Conservation (phyloP, 2,329 filamentous ascomycete species). For the Pseudocercospora eumusae region DNA sequence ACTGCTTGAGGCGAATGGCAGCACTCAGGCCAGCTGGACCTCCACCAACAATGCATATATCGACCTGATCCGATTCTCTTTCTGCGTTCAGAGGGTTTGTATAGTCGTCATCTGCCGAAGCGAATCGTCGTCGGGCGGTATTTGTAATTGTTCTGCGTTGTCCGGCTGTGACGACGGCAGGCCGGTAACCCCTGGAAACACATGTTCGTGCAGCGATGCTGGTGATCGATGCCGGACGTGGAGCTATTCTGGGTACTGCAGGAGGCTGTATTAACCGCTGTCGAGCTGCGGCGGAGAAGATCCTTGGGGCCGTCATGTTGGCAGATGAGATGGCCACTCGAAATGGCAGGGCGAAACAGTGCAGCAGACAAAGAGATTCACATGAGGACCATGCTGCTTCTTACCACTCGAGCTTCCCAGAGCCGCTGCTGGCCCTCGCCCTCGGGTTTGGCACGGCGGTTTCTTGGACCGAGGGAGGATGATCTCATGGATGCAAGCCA, state of each 20-base stretch:
- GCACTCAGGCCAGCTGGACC: conserved; percentile 92
- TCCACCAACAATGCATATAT: conserved; percentile 94
- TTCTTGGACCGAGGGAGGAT: conserved; percentile 1
- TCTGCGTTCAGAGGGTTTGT: conserved; percentile 62
- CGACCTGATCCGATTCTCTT: conserved; percentile 87
- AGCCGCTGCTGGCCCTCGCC: conserved; percentile 5
- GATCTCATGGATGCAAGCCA: conserved; percentile 5
- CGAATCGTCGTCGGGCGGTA: conserved; percentile 36
- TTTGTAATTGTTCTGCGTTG: conserved; percentile 39
- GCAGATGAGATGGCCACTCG: conserved; percentile 9
- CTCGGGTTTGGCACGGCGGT: conserved; percentile 4
- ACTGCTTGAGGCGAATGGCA: conserved; percentile 91
- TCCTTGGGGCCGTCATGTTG: conserved; percentile 22
- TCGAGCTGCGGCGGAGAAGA: conserved; percentile 28
- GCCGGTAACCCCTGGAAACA: conserved; percentile 34
- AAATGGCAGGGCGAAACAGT: conserved; percentile 18
- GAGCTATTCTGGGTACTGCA: conserved; percentile 17
- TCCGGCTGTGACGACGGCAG: conserved; percentile 39
- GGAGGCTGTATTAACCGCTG: conserved; percentile 25
- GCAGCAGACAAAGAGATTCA: conserved; percentile 3
- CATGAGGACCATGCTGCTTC: background rate
- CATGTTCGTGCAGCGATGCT: conserved; percentile 29
- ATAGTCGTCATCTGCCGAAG: conserved; percentile 44
- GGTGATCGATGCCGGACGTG: conserved; percentile 18
- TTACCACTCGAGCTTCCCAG: conserved; percentile 3